Base-by-base conservation (phyloP, 495 filamentous ascomycete species). In the Hypoxylon intermedium region DNA sequence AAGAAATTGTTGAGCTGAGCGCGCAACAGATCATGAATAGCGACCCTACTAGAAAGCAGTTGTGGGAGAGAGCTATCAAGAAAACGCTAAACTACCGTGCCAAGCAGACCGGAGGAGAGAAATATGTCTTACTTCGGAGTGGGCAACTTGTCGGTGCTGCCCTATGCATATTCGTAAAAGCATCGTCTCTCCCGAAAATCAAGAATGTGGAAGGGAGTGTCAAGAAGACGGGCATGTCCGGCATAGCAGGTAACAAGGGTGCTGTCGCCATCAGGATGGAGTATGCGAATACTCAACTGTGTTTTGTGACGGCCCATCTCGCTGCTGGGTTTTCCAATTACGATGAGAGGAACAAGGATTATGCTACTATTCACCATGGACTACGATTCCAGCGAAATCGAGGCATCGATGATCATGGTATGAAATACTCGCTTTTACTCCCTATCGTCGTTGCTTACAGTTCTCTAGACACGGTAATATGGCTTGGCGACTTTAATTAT, bases 21-120 rank as follows among this genome's bases (percentile, higher is more conserved):
- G 93, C 95, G 13, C 93, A 98, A 72, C 95, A 99, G 68, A 98
- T 99, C 67, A 98, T 99, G 92, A 95, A 94, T 48, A 97, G 92
- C 33, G 93, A 98, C 77, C 94, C 95, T 18, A 83, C 83, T 6
- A 84, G 89, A 52, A 88, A 93, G 46, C 87, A 92, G 67, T 75
- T 82, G 16, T 99, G 94, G 94, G 93, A 99, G 72, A 72, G 75
- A 57, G 87, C 91, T 5, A 91, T 97, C 7, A 85, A 87, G 54
- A 80, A 77, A 51, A 90, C 89, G 15, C 71, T 99, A 37, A 96
- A 98, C 60, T 63, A 63, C 4, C 83, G 85, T 58, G 85, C 89
- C n/a, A 78, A 77, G 43, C 76, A 75, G 49, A 75, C 75, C 38
- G 85, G 83, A 1, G 77, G 82, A 9, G 85, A 93, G 30, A 89